Percentiles rank a stretch among this genome's conserved stretches.
These are phyloP conservation scores for Pigoraptor vietnamica DNA, from an alignment of 78 protist genomes.

Conservation along the genomic window DNA sequence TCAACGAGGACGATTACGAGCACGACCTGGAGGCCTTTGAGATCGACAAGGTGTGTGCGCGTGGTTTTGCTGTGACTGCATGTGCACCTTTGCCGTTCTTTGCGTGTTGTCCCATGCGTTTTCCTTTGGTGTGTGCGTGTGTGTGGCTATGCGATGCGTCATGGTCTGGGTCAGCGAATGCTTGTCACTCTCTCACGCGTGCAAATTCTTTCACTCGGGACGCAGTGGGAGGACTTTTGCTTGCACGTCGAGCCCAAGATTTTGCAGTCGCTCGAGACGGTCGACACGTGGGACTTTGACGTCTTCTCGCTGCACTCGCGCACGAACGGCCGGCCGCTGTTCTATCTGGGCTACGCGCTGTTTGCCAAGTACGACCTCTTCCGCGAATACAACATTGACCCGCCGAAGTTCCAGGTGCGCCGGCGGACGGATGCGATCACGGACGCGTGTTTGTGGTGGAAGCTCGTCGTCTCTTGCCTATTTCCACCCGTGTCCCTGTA, in stretches of 20 bases:
- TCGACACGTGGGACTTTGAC: neutral
- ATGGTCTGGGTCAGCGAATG: too few species aligned
- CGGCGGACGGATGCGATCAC: neutral
- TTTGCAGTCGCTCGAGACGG: neutral
- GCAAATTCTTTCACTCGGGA: too few species aligned
- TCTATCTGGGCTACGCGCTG: neutral
- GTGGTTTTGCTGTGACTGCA: too few species aligned
- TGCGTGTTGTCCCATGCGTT: too few species aligned
- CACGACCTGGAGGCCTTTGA: neutral
- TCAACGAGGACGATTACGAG: neutral
- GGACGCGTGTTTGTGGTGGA: neutral
- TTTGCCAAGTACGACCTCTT: neutral
- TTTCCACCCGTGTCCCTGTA: neutral
- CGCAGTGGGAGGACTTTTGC: neutral
- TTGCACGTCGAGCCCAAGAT: neutral
- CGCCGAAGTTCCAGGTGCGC: neutral
- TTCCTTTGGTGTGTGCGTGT: neutral
- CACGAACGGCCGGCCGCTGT: conserved; percentile 11
- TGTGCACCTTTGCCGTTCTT: neutral
- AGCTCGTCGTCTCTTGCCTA: neutral
- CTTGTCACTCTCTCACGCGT: too few species aligned
- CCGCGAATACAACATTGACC: neutral
- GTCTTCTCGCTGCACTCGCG: neutral
- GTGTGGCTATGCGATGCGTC: neutral
- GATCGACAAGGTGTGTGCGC: neutral